Evolutionary conservation across 2,329 filamentous ascomycete genomes (phyloP).

Genomic region (Monosporascus sp.): DNA sequence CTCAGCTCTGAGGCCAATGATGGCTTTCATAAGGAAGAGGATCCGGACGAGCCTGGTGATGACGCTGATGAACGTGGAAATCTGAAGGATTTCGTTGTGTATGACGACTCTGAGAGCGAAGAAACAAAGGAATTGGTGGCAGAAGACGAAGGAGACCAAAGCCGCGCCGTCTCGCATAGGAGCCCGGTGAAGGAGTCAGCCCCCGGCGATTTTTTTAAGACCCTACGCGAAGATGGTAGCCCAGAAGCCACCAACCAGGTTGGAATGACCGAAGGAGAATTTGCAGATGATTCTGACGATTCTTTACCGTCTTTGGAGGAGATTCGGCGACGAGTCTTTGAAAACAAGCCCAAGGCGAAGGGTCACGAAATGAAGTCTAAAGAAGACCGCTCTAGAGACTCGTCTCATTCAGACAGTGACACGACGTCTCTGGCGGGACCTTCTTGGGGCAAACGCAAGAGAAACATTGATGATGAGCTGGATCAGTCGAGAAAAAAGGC

Average conservation of each 20-base stretch:
- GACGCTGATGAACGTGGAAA: slow-evolving; percentile 13
- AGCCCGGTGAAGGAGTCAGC: background rate
- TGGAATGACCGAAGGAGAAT: background rate
- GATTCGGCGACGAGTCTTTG: slow-evolving; percentile 4
- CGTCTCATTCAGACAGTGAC: background rate
- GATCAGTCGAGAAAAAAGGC: slow-evolving; percentile 5
- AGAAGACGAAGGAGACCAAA: slow-evolving; percentile 1
- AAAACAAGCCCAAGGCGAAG: background rate
- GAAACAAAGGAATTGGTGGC: background rate
- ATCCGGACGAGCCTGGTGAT: background rate
- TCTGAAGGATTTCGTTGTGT: slow-evolving; percentile 17
- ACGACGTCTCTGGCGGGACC: slow-evolving; percentile 3
- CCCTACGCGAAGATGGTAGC: background rate
- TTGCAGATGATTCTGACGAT: slow-evolving; percentile 8
- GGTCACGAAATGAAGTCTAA: background rate
- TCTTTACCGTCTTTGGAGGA: slow-evolving; percentile 6
- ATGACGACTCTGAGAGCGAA: slow-evolving; percentile 10
- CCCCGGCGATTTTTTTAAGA: background rate
- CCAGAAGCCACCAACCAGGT: slow-evolving; percentile 1
- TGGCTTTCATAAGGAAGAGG: background rate
- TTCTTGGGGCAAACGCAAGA: slow-evolving; percentile 8
- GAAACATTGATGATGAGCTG: background rate
- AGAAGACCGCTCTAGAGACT: background rate
- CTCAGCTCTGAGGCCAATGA: slow-evolving; percentile 8
- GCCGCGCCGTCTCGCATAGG: background rate